A percentile compares a stretch with the other conserved stretches of the same genome.
phyloP scores from a whole-genome alignment of 192 early-diverging fungal genomes.

The Backusella tuberculispora region DNA sequence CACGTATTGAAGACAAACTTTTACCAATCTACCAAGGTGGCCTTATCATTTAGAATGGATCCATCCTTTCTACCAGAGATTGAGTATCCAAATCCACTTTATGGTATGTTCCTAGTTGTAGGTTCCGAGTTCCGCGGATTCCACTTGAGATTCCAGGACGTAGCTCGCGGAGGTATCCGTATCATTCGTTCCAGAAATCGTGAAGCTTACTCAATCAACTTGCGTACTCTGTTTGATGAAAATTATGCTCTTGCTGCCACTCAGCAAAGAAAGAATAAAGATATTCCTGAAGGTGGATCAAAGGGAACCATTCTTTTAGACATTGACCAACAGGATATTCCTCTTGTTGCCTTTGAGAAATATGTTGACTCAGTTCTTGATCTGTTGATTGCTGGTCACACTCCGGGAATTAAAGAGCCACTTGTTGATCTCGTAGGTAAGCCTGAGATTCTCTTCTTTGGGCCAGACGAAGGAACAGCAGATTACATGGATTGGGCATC shows the following conservation, averaged over 20 bases:
- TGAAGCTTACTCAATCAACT: constrained; percentile 97
- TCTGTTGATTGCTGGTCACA: constrained; percentile 86
- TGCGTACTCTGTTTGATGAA: constrained; percentile 96
- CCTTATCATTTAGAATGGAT: constrained; percentile 96
- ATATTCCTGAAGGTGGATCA: constrained; percentile 98
- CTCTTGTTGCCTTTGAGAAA: constrained; percentile 96
- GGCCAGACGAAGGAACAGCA: constrained; percentile 98
- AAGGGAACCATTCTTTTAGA: constrained; percentile 98
- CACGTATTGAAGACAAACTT: constrained; percentile 99
- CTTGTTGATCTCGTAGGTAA: constrained; percentile 91
- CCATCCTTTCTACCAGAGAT: constrained; percentile 90
- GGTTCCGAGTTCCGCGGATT: constrained; percentile 99
- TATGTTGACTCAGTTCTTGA: constrained; percentile 97
- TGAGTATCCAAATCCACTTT: constrained; percentile 91
- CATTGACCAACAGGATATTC: constrained; percentile 91
- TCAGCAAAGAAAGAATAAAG: constrained; percentile 99
- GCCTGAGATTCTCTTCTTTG: constrained; percentile 98
- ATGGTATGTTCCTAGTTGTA: constrained; percentile 96
- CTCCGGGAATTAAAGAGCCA: constrained; percentile 97
- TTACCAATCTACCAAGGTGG: constrained; percentile 99
- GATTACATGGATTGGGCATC: constrained; percentile 99
- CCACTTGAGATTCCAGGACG: constrained; percentile 97
- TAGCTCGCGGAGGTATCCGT: constrained; percentile 98
- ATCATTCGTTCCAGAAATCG: constrained; percentile 96
- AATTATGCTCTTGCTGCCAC: constrained; percentile 97